Evolutionary conservation across 2,329 filamentous ascomycete genomes (phyloP), one percentile per base, ranked within the genome.

Genomic region (Fusarium veterinarium): DNA sequence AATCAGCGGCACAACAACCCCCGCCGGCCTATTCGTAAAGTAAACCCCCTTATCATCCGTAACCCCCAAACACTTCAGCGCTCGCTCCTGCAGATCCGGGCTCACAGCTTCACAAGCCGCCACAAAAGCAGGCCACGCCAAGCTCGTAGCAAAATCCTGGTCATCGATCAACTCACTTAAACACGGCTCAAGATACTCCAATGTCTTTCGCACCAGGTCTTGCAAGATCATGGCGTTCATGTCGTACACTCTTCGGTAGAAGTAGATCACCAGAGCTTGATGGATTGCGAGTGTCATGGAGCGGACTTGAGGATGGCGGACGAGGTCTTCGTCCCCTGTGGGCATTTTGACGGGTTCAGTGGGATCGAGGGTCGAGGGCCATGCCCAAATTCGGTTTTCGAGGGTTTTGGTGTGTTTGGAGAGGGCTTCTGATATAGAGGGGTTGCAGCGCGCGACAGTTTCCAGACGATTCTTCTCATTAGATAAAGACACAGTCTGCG

Each of bases 91-190:
- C 3, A 84, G 71, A 10, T 79, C 78, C 0, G 80, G 73, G 31
- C 80, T 77, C 5, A 80, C 78, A 3, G 84, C 84, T 59, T 85
- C 83, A 53, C 82, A 85, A 0, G 80, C 82, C 3, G 83, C 82
- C 23, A 86, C 82, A 60, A 85, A 85, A 5, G 80, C 82, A 3
- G 83, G 80, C 84, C 84, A 86, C 0, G 82, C 79, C 10, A 85
- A 77, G 8, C 80, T 81, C 1, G 81, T 79, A 1, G 82, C 78
- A 41, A 83, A 81, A 37, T 82, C 79, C 46, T 81, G 81, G 30
- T 81, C 81, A 6, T 79, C 75, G 5, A 80, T 77, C 14, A 77
- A 69, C 25, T 79, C 61, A 3, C 82, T 76, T 31, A 81, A 75
- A 12, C 80, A 81, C 0, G 76, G 75, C 49, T 83, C 64, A 1